A percentile compares a stretch with the other conserved stretches of the same genome.
These are phyloP conservation scores for Sordariomycetes sp. DNA, from an alignment of 2,329 filamentous ascomycete genomes.

Conservation along the genomic window DNA sequence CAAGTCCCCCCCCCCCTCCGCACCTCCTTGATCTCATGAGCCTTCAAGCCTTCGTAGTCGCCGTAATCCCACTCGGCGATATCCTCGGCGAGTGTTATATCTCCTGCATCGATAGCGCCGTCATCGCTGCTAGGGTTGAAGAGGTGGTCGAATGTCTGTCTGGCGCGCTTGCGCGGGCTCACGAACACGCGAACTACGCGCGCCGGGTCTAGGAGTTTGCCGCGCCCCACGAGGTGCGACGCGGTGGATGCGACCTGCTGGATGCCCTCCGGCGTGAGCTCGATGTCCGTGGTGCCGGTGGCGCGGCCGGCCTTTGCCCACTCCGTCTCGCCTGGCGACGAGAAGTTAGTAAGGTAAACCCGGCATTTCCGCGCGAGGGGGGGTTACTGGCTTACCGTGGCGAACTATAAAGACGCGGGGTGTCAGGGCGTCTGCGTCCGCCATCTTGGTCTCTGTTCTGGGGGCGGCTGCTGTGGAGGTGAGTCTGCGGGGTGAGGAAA, in stretches of 20 bases:
- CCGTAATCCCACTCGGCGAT: slow-evolving; percentile 85
- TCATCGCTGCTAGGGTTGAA: slow-evolving; percentile 51
- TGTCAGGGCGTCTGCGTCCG: slow-evolving; percentile 20
- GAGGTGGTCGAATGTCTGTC: slow-evolving; percentile 79
- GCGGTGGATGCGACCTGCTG: slow-evolving; percentile 67
- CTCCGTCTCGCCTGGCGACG: slow-evolving; percentile 64
- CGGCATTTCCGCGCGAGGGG: background rate
- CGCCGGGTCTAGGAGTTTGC: slow-evolving; percentile 72
- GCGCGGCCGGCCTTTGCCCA: slow-evolving; percentile 84
- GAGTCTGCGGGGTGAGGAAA: too few species aligned
- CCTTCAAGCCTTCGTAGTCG: slow-evolving; percentile 74
- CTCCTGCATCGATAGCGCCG: slow-evolving; percentile 24
- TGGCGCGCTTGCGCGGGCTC: slow-evolving; percentile 73
- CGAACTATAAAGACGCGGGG: slow-evolving; percentile 74
- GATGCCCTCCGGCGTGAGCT: slow-evolving; percentile 72
- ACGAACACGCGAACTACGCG: slow-evolving; percentile 86
- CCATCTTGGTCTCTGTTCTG: too few species aligned
- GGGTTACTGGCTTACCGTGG: slow-evolving; percentile 42
- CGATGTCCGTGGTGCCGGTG: slow-evolving; percentile 75
- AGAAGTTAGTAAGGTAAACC: background rate
- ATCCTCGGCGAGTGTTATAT: slow-evolving; percentile 60
- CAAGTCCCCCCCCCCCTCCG: slow-evolving; percentile 47
- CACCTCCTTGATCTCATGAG: slow-evolving; percentile 51
- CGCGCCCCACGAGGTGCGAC: slow-evolving; percentile 69
- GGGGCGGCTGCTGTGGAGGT: too few species aligned